Percentiles rank a stretch among this genome's conserved stretches.
phyloP scores from a whole-genome alignment of 176 grass and related monocot species.

The Rhipidocladum racemiflorum region DNA sequence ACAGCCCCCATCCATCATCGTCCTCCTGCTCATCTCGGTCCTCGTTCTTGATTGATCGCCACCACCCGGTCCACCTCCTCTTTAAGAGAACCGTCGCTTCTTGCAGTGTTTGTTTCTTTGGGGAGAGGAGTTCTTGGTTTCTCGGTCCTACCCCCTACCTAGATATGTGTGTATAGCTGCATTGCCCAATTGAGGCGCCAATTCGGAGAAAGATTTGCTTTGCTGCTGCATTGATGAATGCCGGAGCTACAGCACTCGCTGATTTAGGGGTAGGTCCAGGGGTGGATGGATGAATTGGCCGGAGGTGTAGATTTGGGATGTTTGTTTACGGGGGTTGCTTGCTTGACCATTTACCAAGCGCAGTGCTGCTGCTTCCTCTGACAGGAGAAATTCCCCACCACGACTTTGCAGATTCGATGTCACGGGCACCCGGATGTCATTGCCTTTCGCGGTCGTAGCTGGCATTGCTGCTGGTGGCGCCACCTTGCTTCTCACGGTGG shows the following conservation, averaged over 20 bases:
- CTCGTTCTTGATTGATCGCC: conserved; percentile 16
- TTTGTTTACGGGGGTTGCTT: neutral
- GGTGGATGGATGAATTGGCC: neutral
- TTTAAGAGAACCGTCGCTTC: neutral
- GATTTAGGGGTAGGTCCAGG: conserved; percentile 33
- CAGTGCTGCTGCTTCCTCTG: conserved; percentile 2
- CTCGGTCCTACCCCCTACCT: neutral
- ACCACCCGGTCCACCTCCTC: neutral
- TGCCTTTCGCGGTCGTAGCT: conserved; percentile 61
- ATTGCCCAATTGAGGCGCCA: conserved; percentile 38
- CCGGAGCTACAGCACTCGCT: conserved; percentile 30
- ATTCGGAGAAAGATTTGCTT: conserved; percentile 10
- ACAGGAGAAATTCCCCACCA: neutral
- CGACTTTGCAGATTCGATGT: conserved; percentile 70
- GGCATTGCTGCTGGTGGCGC: conserved; percentile 64
- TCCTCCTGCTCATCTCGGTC: neutral
- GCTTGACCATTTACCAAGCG: conserved; percentile 8
- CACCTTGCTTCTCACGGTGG: conserved; percentile 32
- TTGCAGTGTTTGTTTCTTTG: neutral
- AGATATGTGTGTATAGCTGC: conserved; percentile 7
- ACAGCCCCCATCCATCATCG: conserved; percentile 20
- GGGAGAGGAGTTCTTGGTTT: neutral
- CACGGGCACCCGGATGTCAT: conserved; percentile 72
- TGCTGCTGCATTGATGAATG: conserved; percentile 37
- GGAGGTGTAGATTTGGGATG: conserved; percentile 8